Percentiles rank a stretch among this genome's conserved stretches.
These are phyloP conservation scores for Plasmodium knowlesi DNA, from an alignment of 169 alveolate genomes.

Conservation along the genomic window DNA sequence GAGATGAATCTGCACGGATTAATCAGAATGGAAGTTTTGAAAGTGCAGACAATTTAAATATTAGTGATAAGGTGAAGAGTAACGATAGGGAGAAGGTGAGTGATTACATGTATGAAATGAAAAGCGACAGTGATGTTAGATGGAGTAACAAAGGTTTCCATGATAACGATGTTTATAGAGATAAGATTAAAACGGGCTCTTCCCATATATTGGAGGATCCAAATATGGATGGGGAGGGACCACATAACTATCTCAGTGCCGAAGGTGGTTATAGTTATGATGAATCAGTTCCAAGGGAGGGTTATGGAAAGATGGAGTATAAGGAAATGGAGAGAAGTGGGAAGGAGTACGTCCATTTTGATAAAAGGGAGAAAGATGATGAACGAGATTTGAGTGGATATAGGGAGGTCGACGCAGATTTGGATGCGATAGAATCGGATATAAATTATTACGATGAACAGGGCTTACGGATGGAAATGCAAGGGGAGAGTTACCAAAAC, in stretches of 20 bases:
- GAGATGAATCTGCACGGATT: background rate
- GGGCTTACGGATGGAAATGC: background rate
- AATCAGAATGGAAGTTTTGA: background rate
- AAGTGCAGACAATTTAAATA: background rate
- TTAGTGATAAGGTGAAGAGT: too few species aligned
- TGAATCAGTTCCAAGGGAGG: background rate
- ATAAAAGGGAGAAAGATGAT: constrained; percentile 10
- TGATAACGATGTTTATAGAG: background rate
- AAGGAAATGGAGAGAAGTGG: background rate
- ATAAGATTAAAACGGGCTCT: background rate
- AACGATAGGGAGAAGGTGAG: background rate
- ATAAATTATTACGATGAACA: background rate
- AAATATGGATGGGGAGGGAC: background rate
- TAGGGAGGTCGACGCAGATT: background rate
- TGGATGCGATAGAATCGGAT: constrained; percentile 1
- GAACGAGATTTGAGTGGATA: background rate
- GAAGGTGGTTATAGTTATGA: background rate
- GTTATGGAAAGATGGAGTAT: background rate
- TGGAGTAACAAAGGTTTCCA: background rate
- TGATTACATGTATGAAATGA: background rate
- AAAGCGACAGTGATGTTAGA: background rate
- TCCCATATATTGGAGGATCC: background rate
- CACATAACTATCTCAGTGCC: background rate
- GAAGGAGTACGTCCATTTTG: background rate
- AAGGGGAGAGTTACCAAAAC: background rate